These are phyloP conservation scores for Hypericum perforatum DNA, from an alignment of 345 rosid species.

Conservation along the genomic window DNA sequence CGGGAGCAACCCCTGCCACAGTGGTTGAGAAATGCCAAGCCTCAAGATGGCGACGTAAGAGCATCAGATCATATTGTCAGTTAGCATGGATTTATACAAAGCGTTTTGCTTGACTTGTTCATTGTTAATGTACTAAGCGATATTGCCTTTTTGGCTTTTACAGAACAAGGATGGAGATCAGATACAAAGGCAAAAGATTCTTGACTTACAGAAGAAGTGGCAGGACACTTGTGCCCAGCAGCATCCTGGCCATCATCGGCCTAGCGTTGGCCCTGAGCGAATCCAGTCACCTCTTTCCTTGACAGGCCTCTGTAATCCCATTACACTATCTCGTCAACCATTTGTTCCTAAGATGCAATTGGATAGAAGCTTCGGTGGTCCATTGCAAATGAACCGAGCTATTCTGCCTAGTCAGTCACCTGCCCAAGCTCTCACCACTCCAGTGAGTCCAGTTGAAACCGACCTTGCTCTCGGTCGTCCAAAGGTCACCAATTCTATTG, in stretches of 20 bases:
- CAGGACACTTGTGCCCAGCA: constrained; percentile 47
- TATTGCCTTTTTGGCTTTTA: not conserved
- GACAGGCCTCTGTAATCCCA: constrained; percentile 39
- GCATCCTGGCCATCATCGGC: constrained; percentile 58
- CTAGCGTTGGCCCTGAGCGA: constrained; percentile 30
- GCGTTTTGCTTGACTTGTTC: not conserved
- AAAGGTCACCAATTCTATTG: constrained; percentile 25
- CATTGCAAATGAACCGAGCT: constrained; percentile 27
- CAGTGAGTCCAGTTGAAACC: constrained; percentile 69
- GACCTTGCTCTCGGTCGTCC: constrained; percentile 70
- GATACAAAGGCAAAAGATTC: constrained; percentile 35
- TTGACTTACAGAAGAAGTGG: constrained; percentile 81
- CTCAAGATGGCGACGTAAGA: constrained; percentile 23
- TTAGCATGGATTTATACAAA: not conserved
- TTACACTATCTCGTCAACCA: constrained; percentile 46
- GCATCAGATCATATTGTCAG: constrained; percentile 27
- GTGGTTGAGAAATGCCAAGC: constrained; percentile 76
- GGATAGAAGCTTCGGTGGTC: constrained; percentile 30
- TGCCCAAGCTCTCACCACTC: constrained; percentile 31
- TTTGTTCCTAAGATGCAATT: constrained; percentile 53
- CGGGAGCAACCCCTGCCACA: constrained; percentile 37
- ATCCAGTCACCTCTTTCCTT: constrained; percentile 36
- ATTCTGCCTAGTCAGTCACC: constrained; percentile 20
- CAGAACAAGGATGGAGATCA: constrained; percentile 58
- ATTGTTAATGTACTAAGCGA: not conserved